Conservation (phyloP, 2,329 filamentous ascomycete species). For the Delphinella strobiligena region DNA sequence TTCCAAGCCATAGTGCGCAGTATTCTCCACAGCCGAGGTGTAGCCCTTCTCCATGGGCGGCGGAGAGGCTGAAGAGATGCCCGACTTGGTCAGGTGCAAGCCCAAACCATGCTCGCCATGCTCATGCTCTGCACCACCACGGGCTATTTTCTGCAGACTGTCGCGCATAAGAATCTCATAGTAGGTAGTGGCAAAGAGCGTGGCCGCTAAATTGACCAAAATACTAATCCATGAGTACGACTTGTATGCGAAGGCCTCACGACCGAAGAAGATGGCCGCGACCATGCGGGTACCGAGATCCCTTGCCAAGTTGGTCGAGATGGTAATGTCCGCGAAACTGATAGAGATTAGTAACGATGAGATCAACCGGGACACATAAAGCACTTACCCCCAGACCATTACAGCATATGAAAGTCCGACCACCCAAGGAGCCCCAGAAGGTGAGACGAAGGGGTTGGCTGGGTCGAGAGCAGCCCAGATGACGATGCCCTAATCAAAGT, state of each 20-base stretch:
- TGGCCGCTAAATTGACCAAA: conserved; percentile 45
- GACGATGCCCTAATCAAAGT: conserved; percentile 30
- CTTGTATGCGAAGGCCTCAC: conserved; percentile 36
- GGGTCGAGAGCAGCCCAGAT: conserved; percentile 48
- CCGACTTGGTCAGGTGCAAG: conserved; percentile 26
- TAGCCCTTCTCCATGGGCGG: conserved; percentile 10
- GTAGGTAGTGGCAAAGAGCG: conserved; percentile 41
- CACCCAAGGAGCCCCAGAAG: conserved; percentile 36
- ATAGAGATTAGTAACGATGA: too few species aligned
- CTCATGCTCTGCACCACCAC: conserved; percentile 38
- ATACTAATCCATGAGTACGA: conserved; percentile 42
- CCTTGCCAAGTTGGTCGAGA: conserved; percentile 45
- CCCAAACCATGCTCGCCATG: conserved; percentile 39
- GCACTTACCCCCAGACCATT: too few species aligned
- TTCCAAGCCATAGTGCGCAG: neutral
- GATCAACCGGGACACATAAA: too few species aligned
- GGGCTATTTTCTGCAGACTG: conserved; percentile 38
- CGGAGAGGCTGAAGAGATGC: conserved; percentile 11
- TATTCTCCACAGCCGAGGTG: conserved; percentile 1
- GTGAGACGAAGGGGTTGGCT: conserved; percentile 44
- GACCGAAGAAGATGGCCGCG: conserved; percentile 45
- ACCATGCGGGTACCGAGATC: conserved; percentile 49
- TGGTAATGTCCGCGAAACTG: conserved; percentile 42
- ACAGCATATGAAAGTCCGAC: conserved; percentile 44
- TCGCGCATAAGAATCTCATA: conserved; percentile 46